Evolutionary conservation across 352 stramenopile species (phyloP).

Genomic region (Pythium sp.): DNA sequence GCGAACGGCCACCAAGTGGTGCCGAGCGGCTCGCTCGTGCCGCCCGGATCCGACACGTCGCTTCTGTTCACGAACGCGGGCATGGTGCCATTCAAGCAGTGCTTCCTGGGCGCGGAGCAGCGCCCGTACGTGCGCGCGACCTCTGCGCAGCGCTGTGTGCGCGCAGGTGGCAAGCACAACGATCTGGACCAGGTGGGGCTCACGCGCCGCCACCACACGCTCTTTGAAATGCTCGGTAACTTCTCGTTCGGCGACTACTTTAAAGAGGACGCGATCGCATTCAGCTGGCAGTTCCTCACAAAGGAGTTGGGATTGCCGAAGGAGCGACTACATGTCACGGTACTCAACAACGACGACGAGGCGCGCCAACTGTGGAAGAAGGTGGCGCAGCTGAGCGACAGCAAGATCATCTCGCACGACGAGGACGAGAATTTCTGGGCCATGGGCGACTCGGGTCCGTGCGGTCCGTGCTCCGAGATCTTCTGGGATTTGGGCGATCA

Average conservation of each 20-base stretch:
- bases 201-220: slow-evolving; percentile 97
- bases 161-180: slow-evolving; percentile 97
- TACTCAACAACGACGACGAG: slow-evolving; percentile 64
- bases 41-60: slow-evolving; percentile 88
- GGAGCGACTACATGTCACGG: slow-evolving; percentile 64
- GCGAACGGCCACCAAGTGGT: slow-evolving; percentile 54
- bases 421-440: slow-evolving; percentile 97
- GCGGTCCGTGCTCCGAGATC: slow-evolving; percentile 93
- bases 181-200: slow-evolving; percentile 98
- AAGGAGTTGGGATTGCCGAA: slow-evolving; percentile 72
- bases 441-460: slow-evolving; percentile 94
- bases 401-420: slow-evolving; percentile 61
- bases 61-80: slow-evolving; percentile 97
- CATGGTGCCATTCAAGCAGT: slow-evolving; percentile 95
- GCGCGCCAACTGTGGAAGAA: slow-evolving; percentile 55
- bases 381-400: slow-evolving; percentile 47
- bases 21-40: slow-evolving; percentile 65
- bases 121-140: slow-evolving; percentile 84
- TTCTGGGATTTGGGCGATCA: slow-evolving; percentile 91
- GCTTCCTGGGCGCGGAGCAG: slow-evolving; percentile 86
- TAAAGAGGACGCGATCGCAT: slow-evolving; percentile 94
- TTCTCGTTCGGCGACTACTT: slow-evolving; percentile 99
- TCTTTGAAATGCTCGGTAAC: slow-evolving; percentile 99
- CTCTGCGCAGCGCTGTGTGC: slow-evolving; percentile 97
- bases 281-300: slow-evolving; percentile 94